Evolutionary conservation across 78 protist species (phyloP).

Genomic region (Cavenderia fasciculata): DNA sequence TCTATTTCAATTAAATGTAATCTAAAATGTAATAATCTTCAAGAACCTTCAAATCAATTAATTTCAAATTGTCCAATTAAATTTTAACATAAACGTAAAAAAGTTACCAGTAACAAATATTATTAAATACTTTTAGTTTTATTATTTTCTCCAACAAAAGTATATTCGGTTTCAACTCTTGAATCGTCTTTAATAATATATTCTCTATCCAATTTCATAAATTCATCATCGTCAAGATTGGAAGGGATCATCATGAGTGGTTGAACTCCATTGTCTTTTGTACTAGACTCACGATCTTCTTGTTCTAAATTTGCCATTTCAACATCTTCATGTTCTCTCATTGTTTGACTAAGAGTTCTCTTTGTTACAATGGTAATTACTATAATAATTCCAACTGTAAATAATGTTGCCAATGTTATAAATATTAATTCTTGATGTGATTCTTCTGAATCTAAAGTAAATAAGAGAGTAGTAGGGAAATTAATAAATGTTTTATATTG

Average conservation of each 20-base stretch:
- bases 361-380: constrained; percentile 54
- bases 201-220: not conserved
- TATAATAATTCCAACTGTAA: constrained; percentile 13
- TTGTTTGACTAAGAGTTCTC: constrained; percentile 33
- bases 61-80: constrained; percentile 5
- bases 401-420: constrained; percentile 16
- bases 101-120: too few relatives aligned
- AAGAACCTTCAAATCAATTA: not conserved
- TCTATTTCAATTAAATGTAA: not conserved
- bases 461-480: not conserved
- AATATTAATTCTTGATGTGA: not conserved
- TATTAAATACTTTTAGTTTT: too few relatives aligned
- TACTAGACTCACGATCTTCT: too few relatives aligned
- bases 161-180: constrained; percentile 15
- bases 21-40: not conserved
- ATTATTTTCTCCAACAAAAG: too few relatives aligned
- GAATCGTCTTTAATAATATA: not conserved
- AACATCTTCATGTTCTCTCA: constrained; percentile 25
- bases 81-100: too few relatives aligned
- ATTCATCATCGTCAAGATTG: not conserved
- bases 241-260: too few relatives aligned
- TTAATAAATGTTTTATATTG: too few relatives aligned
- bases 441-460: not conserved
- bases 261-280: too few relatives aligned
- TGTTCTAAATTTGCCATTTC: constrained; percentile 19